Base-by-base conservation (phyloP, 192 early-diverging fungal species). In the Powellomyces hirtus region DNA sequence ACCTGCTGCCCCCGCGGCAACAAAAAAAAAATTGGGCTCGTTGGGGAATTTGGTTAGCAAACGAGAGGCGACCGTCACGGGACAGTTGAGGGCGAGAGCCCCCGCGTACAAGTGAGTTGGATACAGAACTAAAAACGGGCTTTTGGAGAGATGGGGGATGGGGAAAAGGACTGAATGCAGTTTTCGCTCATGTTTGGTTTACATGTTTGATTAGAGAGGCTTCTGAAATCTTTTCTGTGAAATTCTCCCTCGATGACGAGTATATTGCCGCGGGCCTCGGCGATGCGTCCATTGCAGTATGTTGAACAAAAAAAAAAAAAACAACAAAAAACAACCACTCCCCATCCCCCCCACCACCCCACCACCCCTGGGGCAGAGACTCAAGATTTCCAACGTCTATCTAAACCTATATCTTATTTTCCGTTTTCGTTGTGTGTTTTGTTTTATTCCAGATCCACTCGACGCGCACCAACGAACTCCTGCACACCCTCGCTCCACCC, bases 221-320 rank as follows among this genome's bases (percentile, higher is more conserved):
- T 4, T 68, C 75, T 1, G 83, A 85, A 56, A 59, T 85, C 1
- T 82, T 61, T 61, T 56, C 67, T 2, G 62, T 82, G 20, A 85
- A 83, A 44, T 86, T 85, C 68, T 85, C 84, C 3, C 76, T 64
- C 6, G 73, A 80, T 60, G 76, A 81, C 20, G 72, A 76, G 34
- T 85, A 73, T 56, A 35, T 86, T 22, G 80, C 77, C 1, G 72
- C 55, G 4, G 77, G 70, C 1, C 55, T 74, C 27, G 78, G 82
- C 10, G 61, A 82, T 46, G 58, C 64, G 7, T 27, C 38, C 3
- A 82, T 85, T 31, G 62, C 63, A 33, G 79, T 84, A 68, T 16
- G 49, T 35, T 50, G 46, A n/a, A n/a, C n/a, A n/a, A n/a, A n/a
- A n/a, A n/a, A n/a, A n/a, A n/a, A n/a, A n/a, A n/a, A n/a, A n/a